These are phyloP conservation scores for Tricholoma terreum DNA, from an alignment of 768 basidiomycete species.

Conservation along the genomic window DNA sequence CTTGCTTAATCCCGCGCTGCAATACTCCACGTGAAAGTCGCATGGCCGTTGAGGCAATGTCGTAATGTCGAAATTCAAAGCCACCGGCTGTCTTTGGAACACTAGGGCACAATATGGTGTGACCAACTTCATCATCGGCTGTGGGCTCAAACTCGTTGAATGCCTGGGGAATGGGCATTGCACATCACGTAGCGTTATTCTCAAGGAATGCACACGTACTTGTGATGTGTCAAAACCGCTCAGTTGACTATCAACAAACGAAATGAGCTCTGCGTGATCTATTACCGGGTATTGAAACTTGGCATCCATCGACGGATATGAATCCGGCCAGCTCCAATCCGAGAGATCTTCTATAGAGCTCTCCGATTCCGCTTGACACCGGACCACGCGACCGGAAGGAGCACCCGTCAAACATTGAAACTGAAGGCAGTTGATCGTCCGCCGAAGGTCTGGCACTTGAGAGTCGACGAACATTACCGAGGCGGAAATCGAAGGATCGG, in stretches of 20 bases:
- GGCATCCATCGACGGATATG: constrained; percentile 8
- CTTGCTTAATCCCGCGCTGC: constrained; percentile 25
- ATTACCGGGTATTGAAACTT: constrained; percentile 3
- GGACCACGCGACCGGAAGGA: constrained; percentile 2
- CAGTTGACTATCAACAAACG: constrained; percentile 54
- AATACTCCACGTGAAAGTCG: constrained; percentile 45
- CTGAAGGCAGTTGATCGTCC: constrained; percentile 62
- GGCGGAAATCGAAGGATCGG: constrained; percentile 33
- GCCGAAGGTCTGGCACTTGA: constrained; percentile 56
- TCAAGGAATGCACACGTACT: constrained; percentile 29
- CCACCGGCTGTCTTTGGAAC: constrained; percentile 21
- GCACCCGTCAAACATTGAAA: constrained; percentile 33
- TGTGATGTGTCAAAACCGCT: constrained; percentile 31
- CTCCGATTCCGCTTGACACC: constrained; percentile 9
- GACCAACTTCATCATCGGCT: constrained; percentile 58
- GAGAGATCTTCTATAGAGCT: constrained; percentile 7
- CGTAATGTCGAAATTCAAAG: constrained; percentile 42
- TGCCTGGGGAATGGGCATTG: constrained; percentile 7
- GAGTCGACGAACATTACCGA: constrained; percentile 17
- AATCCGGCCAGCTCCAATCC: constrained; percentile 7
- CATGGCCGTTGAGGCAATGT: constrained; percentile 47
- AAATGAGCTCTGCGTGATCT: constrained; percentile 42
- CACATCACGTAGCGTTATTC: background rate
- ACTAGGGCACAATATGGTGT: constrained; percentile 38
- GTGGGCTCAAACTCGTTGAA: constrained; percentile 30